Percentiles rank a stretch among this genome's conserved stretches.
phyloP scores from a whole-genome alignment of 768 basidiomycete species.

The Cystobasidium ongulense region DNA sequence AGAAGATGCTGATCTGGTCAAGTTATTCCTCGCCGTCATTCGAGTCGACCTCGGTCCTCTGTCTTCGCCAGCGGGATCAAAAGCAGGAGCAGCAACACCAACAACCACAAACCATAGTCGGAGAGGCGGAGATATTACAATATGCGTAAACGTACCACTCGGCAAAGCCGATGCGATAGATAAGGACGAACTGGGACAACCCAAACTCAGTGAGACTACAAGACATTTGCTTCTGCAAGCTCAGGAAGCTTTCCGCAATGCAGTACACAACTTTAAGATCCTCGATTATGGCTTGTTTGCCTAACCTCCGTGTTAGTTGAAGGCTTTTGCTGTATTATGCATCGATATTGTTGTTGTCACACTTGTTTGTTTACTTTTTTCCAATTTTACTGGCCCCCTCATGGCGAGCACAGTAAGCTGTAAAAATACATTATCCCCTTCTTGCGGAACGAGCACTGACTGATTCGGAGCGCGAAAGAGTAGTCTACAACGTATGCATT shows the following conservation, averaged over 20 bases:
- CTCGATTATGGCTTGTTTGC: conserved; percentile 33
- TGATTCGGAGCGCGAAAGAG: too few species aligned
- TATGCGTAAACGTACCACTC: conserved; percentile 29
- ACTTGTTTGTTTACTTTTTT: not conserved
- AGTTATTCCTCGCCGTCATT: conserved; percentile 19
- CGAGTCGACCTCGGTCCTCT: not conserved
- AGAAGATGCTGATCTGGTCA: conserved; percentile 69
- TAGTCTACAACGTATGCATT: too few species aligned
- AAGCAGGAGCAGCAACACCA: not conserved
- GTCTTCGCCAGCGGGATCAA: not conserved
- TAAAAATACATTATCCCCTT: too few species aligned
- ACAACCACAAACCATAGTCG: not conserved
- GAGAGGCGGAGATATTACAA: conserved; percentile 21
- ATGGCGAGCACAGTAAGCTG: too few species aligned
- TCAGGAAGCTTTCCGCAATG: conserved; percentile 21
- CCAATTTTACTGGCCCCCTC: too few species aligned
- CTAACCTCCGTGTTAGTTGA: not conserved
- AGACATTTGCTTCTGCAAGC: conserved; percentile 9
- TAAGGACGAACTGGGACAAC: not conserved
- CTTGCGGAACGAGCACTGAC: too few species aligned
- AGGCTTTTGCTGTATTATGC: not conserved
- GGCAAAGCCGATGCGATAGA: conserved; percentile 5
- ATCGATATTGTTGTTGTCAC: not conserved
- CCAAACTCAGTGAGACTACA: not conserved
- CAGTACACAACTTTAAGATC: conserved; percentile 19